These are phyloP conservation scores for Panicum miliaceum DNA, from an alignment of 176 grass and related monocot species.

Conservation along the genomic window DNA sequence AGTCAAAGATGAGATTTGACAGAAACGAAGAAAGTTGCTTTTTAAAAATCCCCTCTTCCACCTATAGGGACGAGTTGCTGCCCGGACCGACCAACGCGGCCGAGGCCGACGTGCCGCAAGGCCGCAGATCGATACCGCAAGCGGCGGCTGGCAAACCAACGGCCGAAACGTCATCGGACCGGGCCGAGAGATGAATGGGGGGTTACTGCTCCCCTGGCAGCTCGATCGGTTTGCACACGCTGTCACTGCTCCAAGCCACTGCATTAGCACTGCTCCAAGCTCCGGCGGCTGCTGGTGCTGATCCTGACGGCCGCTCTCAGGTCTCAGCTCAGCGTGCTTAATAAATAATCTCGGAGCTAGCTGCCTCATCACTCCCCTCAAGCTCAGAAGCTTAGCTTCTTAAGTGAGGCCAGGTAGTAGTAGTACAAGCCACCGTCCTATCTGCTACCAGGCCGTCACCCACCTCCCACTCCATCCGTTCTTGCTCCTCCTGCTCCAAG, in stretches of 20 bases:
- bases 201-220: background rate
- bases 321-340: background rate
- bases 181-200: background rate
- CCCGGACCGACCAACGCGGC: background rate
- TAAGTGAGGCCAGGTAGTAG: background rate
- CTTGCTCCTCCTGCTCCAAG: background rate
- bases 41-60: background rate
- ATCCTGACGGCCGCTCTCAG: background rate
- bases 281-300: background rate
- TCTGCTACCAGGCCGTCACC: background rate
- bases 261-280: background rate
- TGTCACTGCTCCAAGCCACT: background rate
- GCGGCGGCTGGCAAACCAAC: constrained; percentile 3
- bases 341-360: constrained; percentile 23
- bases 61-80: background rate
- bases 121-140: background rate
- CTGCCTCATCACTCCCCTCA: background rate
- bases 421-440: background rate
- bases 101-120: background rate
- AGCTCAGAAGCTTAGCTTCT: background rate
- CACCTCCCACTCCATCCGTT: background rate
- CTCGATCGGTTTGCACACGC: background rate
- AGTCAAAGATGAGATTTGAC: background rate
- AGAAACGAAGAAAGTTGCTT: background rate
- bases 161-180: constrained; percentile 25